phyloP scores from a whole-genome alignment of 306 rosid species.

The Quercus variabilis region DNA sequence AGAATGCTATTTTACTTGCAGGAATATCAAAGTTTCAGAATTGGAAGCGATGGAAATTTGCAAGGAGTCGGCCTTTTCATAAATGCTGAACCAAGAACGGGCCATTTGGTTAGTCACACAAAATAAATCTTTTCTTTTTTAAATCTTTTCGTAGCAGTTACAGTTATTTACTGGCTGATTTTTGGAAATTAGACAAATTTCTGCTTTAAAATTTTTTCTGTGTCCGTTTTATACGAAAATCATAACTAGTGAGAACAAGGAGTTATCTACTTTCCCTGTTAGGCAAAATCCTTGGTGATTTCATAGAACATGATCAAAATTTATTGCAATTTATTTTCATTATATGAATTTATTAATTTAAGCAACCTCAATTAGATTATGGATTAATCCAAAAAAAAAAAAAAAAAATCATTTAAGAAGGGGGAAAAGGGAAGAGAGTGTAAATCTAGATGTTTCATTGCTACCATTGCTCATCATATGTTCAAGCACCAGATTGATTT shows the following conservation, averaged over 20 bases:
- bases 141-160: neutral
- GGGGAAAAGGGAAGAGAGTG: neutral
- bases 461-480: neutral
- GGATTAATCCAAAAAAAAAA: neutral
- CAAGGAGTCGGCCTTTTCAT: conserved; percentile 96
- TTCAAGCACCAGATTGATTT: neutral
- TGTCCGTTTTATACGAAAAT: neutral
- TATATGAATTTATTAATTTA: no score
- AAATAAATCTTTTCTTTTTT: neutral
- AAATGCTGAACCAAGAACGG: conserved; percentile 76
- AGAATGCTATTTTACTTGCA: conserved; percentile 30
- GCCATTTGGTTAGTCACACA: conserved; percentile 72
- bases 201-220: neutral
- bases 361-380: neutral
- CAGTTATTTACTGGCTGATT: conserved; percentile 8
- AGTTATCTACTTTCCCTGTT: neutral
- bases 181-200: conserved; percentile 7
- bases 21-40: conserved; percentile 92
- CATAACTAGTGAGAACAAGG: neutral
- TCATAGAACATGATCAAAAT: neutral
- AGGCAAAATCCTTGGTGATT: neutral
- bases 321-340: neutral
- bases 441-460: neutral
- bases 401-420: neutral
- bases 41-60: conserved; percentile 85